These are phyloP conservation scores for Kregervanrija delftensis DNA, from an alignment of 805 yeast species.

Conservation along the genomic window DNA sequence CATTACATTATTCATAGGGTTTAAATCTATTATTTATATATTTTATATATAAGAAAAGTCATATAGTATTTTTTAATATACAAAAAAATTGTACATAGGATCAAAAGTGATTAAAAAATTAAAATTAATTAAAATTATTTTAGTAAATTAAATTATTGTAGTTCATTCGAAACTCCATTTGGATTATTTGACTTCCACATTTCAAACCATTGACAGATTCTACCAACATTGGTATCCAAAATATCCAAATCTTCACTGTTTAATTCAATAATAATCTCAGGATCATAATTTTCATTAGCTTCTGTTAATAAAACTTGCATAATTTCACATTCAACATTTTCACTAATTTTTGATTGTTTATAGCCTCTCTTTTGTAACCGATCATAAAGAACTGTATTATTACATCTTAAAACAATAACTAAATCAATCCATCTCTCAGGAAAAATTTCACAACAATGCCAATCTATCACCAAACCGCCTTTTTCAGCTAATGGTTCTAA, in stretches of 20 bases:
- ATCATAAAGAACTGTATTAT: conserved; percentile 64
- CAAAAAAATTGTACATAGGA: no score
- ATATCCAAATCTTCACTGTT: conserved; percentile 66
- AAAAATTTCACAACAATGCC: conserved; percentile 96
- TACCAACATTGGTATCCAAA: conserved; percentile 73
- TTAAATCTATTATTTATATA: background rate
- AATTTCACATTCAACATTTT: conserved; percentile 92
- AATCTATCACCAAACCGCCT: conserved; percentile 90
- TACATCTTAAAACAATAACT: conserved; percentile 81
- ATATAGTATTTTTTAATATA: no score
- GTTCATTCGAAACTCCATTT: conserved; percentile 50
- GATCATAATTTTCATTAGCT: conserved; percentile 75
- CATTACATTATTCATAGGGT: background rate
- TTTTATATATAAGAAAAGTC: no score
- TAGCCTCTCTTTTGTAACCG: conserved; percentile 74
- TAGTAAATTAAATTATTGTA: conserved; percentile 15
- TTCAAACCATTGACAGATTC: conserved; percentile 68
- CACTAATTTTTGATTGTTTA: conserved; percentile 74
- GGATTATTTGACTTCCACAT: conserved; percentile 66
- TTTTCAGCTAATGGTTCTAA: conserved; percentile 69
- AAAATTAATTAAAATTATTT: no score
- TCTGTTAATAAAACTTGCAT: conserved; percentile 89
- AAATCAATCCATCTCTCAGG: conserved; percentile 90
- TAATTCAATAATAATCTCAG: conserved; percentile 77
- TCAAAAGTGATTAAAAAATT: no score